Evolutionary conservation across 2,329 filamentous ascomycete species (phyloP), one percentile per base, ranked within the genome.

Genomic region (Phyllosticta citriasiana): DNA sequence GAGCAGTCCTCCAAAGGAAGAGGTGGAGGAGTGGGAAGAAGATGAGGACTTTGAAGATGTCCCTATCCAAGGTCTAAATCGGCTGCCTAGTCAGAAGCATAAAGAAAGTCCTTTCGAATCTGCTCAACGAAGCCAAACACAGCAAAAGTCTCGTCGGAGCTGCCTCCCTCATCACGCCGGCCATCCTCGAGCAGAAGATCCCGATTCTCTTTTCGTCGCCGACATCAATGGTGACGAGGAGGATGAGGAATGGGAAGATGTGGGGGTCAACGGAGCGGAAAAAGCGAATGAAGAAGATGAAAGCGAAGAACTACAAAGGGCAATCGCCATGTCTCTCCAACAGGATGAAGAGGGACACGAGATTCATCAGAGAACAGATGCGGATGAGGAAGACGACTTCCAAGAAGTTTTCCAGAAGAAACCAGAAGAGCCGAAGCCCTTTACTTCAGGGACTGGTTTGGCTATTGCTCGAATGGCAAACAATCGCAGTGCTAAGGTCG

Each of bases 31-130:
- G 2, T 83, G 84, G 57, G 88, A 88, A 4, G 87, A 89, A 2
- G 88, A 88, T 0, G 88, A 87, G 4, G 89, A 90, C 9, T 97
- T 97, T 67, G 92, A 97, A 71, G 92, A 97, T 73, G 88, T 97
- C 3, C 91, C 92, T 0, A 92, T 97, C 55, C 89, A 94, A 71
- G 92, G 92, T 0, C 70, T 97, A 12, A 97, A 97, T 67, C 82
- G 91, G 57, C 75, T 97, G 16, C 91, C 91, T 0, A 93, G 87
- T 66, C 70, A 78, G 50, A 70, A 70, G 56, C 66, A 65, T 65
- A 72, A 59, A 71, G 73, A 25, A 68, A 62, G 65, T 47, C 65
- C 72, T 3, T 67, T 68, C 30, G 71, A 74, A 53, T 50, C 78
- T 14, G 69, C 74, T n/a, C 76, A 74, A 57, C 76, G 78, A 64